phyloP scores from a whole-genome alignment of 495 filamentous ascomycete species.

The Hypoxylon lienhwacheense region DNA sequence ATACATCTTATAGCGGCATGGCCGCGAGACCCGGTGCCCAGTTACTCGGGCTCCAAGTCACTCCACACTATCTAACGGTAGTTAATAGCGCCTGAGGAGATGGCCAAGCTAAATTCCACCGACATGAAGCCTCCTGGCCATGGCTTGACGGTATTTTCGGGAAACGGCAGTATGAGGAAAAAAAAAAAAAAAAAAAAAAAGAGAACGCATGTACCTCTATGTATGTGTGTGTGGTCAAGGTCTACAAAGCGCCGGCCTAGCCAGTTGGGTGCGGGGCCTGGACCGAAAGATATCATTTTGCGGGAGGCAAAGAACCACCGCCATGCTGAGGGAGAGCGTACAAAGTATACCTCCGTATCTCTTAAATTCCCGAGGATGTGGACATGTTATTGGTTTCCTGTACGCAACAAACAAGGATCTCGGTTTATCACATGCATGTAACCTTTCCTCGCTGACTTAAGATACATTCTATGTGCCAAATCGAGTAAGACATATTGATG shows the following conservation, averaged over 20 bases:
- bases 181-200: too few species aligned
- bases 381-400: slow-evolving; percentile 4
- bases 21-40: slow-evolving; percentile 14
- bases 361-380: slow-evolving; percentile 5
- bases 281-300: slow-evolving; percentile 16
- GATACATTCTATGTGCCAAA: slow-evolving; percentile 13
- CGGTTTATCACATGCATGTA: slow-evolving; percentile 22
- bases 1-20: slow-evolving; percentile 6
- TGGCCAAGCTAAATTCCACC: slow-evolving; percentile 5
- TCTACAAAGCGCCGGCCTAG: too few species aligned
- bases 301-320: too few species aligned
- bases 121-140: slow-evolving; percentile 18
- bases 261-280: slow-evolving; percentile 3
- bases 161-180: too few species aligned
- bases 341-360: too few species aligned
- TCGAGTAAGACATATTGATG: slow-evolving; percentile 27
- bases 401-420: slow-evolving; percentile 15
- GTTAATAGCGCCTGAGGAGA: slow-evolving; percentile 10
- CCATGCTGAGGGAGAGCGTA: too few species aligned
- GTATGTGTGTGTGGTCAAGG: too few species aligned
- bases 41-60: slow-evolving; percentile 2
- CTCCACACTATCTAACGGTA: slow-evolving; percentile 10
- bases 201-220: too few species aligned
- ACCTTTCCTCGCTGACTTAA: slow-evolving; percentile 20
- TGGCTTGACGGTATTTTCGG: too few species aligned